These are phyloP conservation scores for Colletotrichum costaricense DNA, from an alignment of 2,329 filamentous ascomycete species.

Conservation along the genomic window DNA sequence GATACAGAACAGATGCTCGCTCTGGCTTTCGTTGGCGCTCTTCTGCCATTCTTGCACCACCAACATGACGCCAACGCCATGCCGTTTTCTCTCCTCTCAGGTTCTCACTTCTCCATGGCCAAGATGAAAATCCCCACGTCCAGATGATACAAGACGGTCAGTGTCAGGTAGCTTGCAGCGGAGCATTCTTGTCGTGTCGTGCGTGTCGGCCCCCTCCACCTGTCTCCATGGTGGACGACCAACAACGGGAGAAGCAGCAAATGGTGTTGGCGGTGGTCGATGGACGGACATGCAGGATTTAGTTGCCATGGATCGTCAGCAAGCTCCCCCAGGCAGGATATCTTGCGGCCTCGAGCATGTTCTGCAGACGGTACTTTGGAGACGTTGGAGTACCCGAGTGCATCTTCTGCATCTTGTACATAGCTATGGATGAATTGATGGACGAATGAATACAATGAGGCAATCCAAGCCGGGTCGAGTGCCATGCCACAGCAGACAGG, in stretches of 20 bases:
- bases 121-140: constrained; percentile 3
- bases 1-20: neutral
- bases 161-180: neutral
- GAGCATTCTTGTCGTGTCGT: neutral
- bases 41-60: constrained; percentile 8
- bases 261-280: neutral
- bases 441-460: neutral
- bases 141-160: neutral
- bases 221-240: neutral
- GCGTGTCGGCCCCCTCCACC: neutral
- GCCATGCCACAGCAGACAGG: neutral
- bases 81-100: neutral
- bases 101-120: neutral
- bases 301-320: neutral
- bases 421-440: neutral
- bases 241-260: neutral
- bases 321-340: neutral
- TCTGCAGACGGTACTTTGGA: neutral
- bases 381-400: neutral
- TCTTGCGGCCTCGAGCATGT: neutral
- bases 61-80: constrained; percentile 6
- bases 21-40: constrained; percentile 2
- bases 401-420: neutral
- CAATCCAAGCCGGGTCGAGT: neutral
- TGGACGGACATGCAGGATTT: neutral